Evolutionary conservation across 1,284 basidiomycete species (phyloP), one percentile per base, ranked within the genome.

Genomic region (Cystobasidium sp.): DNA sequence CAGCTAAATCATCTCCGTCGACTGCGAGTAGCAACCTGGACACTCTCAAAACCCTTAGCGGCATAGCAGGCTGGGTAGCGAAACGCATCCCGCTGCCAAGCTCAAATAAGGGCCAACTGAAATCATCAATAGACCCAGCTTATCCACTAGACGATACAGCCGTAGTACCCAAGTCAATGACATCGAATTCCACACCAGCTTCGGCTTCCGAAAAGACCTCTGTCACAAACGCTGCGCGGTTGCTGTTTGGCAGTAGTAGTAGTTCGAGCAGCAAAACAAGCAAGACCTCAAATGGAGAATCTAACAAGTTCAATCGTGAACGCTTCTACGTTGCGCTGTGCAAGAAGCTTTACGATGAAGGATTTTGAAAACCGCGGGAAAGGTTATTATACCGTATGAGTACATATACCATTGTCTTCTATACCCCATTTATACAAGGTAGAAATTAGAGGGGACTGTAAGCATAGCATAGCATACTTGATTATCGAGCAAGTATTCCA

Each of bases 331-430:
- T 92, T 51, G 89, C 90, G 8, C 80, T 93, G 39, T 86, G 89
- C 75, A 86, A 88, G 80, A 91, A 90, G 82, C 81, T 93, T 82
- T 91, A 91, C 78, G 89, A 92, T 75, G 90, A 92, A 80, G 91
- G 91, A 20, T 79, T 92, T 78, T 92, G 68, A 56, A 37, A 8
- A 31, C 31, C 31, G 31, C 31, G 31, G 31, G 31, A 31, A 31
- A 31, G 31, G 31, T 31, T 5, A 31, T 5, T 31, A 31, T 31
- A 31, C 31, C 31, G 24, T 56, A 51, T 18, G 24, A 18, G 7
- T 6, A 31, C 56, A 63, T 37, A 18, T 31, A 39, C n/a, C 46
- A 18, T 55, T 14, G 20, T 51, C 47, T 51, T 14, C 20, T 20
- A 20, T 16, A 51, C 20, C 20, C 47, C 47, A 51, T 16, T 51